Conservation (phyloP, 768 basidiomycete genomes). For the Coprinopsis marcescibilis region DNA sequence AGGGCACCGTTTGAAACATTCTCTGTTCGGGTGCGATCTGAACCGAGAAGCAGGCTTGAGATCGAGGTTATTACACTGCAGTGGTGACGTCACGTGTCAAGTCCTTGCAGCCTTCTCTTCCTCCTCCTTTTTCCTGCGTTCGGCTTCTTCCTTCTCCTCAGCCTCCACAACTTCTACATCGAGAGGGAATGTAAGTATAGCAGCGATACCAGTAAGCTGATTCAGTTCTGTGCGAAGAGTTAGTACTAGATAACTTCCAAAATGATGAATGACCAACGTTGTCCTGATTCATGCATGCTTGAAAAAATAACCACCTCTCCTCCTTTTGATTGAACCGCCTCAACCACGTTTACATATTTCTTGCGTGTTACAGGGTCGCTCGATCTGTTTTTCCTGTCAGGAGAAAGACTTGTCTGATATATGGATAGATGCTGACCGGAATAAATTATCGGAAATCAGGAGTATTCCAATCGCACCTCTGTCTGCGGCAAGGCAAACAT, state of each 20-base stretch:
- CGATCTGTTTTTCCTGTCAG: slow-evolving; percentile 42
- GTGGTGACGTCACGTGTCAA: slow-evolving; percentile 13
- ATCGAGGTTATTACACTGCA: slow-evolving; percentile 10
- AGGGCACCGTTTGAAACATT: no score
- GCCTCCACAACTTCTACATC: slow-evolving; percentile 94
- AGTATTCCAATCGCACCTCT: slow-evolving; percentile 92
- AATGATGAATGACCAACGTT: slow-evolving; percentile 58
- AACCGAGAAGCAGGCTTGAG: no score
- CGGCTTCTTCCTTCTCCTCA: slow-evolving; percentile 76
- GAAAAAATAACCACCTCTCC: slow-evolving; percentile 96
- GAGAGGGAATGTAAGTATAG: slow-evolving; percentile 91
- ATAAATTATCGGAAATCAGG: slow-evolving; percentile 91
- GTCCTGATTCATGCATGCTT: slow-evolving; percentile 99
- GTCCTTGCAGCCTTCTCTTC: slow-evolving; percentile 21
- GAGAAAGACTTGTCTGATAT: slow-evolving; percentile 1
- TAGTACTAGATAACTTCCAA: slow-evolving; percentile 2
- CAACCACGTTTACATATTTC: slow-evolving; percentile 82
- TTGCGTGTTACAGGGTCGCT: slow-evolving; percentile 74
- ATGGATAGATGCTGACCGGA: slow-evolving; percentile 50
- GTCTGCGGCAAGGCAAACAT: slow-evolving; percentile 87
- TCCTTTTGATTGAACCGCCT: slow-evolving; percentile 81
- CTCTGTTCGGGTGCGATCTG: no score
- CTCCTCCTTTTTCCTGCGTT: slow-evolving; percentile 58
- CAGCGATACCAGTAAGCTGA: slow-evolving; percentile 90
- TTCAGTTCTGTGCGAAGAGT: slow-evolving; percentile 68